These are phyloP conservation scores for Vigna nakashimae DNA, from an alignment of 306 rosid species.

Conservation along the genomic window DNA sequence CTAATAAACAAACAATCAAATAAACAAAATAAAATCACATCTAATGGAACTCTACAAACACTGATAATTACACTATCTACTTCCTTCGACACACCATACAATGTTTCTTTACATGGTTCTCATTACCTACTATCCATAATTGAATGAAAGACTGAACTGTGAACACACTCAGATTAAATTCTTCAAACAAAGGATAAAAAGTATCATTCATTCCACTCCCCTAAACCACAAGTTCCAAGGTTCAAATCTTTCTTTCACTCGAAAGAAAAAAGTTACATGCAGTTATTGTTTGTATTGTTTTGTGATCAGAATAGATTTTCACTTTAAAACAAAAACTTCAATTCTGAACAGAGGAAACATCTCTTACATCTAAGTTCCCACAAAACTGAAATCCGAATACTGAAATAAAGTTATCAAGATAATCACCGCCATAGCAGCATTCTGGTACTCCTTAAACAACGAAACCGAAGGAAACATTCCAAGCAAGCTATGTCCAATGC, in stretches of 20 bases:
- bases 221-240: background rate
- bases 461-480: slow-evolving; percentile 90
- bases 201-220: background rate
- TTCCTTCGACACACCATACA: background rate
- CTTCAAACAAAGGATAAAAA: background rate
- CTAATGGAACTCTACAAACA: background rate
- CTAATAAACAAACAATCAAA: background rate
- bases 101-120: slow-evolving; percentile 12
- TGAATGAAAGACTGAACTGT: background rate
- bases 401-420: background rate
- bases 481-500: slow-evolving; percentile 60
- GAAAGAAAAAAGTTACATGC: background rate
- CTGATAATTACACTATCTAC: background rate
- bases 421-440: slow-evolving; percentile 92
- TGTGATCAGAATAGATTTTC: background rate
- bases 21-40: background rate
- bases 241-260: background rate
- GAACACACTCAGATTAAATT: background rate
- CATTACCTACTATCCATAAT: background rate
- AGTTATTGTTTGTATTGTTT: background rate
- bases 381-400: background rate
- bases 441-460: slow-evolving; percentile 88
- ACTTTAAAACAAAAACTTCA: background rate
- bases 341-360: background rate
- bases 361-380: background rate